These are phyloP conservation scores for Coelastrella sp. DNA, from an alignment of 139 green algal genomes.

Conservation along the genomic window DNA sequence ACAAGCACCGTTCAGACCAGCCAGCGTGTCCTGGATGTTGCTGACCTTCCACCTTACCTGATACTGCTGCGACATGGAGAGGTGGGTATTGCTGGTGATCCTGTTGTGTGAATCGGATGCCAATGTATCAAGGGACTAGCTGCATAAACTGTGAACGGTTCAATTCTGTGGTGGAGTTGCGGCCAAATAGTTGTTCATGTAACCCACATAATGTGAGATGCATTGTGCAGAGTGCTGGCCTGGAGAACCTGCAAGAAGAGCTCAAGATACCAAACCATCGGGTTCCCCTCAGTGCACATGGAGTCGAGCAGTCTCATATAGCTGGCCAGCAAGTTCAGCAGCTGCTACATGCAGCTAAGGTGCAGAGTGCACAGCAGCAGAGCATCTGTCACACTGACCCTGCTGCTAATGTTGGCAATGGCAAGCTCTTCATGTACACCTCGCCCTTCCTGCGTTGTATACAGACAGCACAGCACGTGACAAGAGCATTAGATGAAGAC, in stretches of 20 bases:
- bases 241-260: conserved; percentile 31
- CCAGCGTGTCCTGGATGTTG: not conserved
- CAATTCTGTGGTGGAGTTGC: no score
- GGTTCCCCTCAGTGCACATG: conserved; percentile 18
- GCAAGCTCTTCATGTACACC: conserved; percentile 45
- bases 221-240: conserved; percentile 23
- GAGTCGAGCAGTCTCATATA: conserved; percentile 10
- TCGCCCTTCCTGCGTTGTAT: conserved; percentile 44
- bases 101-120: not conserved
- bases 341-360: conserved; percentile 13
- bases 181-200: no score
- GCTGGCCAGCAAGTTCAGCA: conserved; percentile 24
- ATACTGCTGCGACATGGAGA: conserved; percentile 45
- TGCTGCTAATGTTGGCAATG: not conserved
- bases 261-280: conserved; percentile 44
- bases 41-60: conserved; percentile 39
- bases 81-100: not conserved
- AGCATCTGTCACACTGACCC: not conserved
- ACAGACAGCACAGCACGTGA: conserved; percentile 40
- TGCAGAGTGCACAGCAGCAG: conserved; percentile 22
- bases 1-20: not conserved
- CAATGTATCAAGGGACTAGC: no score
- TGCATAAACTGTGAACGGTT: no score
- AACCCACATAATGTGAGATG: not conserved
- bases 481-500: conserved; percentile 7